phyloP scores from a whole-genome alignment of 2,329 filamentous ascomycete genomes.

The Fusarium chuoi region DNA sequence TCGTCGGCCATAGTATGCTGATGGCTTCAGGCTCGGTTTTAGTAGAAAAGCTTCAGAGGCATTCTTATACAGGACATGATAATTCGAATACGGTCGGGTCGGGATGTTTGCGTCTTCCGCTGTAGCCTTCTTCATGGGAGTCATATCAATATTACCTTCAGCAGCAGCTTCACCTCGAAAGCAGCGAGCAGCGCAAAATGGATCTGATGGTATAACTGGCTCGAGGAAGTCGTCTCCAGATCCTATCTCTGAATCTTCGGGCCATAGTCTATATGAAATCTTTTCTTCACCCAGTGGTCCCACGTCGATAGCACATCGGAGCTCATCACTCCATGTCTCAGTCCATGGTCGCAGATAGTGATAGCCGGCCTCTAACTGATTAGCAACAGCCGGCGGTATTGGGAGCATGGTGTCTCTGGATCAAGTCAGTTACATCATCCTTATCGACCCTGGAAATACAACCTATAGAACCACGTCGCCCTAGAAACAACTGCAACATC shows the following conservation, averaged over 20 bases:
- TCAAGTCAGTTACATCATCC: conserved; percentile 26
- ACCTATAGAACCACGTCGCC: conserved; percentile 96
- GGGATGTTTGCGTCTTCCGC: conserved; percentile 52
- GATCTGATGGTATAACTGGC: conserved; percentile 61
- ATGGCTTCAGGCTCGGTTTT: conserved; percentile 86
- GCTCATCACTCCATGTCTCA: conserved; percentile 90
- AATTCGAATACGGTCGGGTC: conserved; percentile 72
- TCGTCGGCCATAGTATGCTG: conserved; percentile 82
- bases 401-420: conserved; percentile 85
- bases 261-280: conserved; percentile 85
- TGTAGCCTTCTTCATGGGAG: conserved; percentile 45
- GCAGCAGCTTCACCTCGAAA: conserved; percentile 68
- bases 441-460: not conserved
- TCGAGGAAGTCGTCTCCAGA: conserved; percentile 44
- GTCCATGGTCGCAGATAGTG: conserved; percentile 87
- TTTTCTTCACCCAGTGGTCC: conserved; percentile 93
- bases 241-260: conserved; percentile 57
- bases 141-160: conserved; percentile 59
- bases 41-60: conserved; percentile 81
- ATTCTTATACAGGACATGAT: conserved; percentile 89
- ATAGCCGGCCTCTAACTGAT: conserved; percentile 92
- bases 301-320: conserved; percentile 89
- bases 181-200: conserved; percentile 69
- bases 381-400: conserved; percentile 85
- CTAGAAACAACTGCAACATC: conserved; percentile 85